Base-by-base conservation (phyloP, 345 rosid species). In the Rhodomyrtus tomentosa region DNA sequence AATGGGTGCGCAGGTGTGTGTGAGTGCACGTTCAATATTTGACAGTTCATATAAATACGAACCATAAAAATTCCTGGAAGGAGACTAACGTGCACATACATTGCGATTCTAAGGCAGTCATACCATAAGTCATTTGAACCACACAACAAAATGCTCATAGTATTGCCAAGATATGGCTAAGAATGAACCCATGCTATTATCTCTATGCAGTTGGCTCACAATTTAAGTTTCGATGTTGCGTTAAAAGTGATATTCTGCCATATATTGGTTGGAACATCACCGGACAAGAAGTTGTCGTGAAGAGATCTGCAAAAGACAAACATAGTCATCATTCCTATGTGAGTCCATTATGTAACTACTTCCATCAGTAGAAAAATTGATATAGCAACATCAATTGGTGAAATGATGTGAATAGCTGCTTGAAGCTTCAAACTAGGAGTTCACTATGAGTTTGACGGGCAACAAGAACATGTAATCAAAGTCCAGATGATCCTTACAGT, bases 241-340 rank as follows among this genome's bases (percentile, higher is more conserved):
- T 89, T 90, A 83, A 91, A 87, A 55, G 52, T 89, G 89, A 87
- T 92, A 88, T 82, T 91, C 88, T 93, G 93, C 98, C 98, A 97
- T 86, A 97, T 85, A 82, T 88, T 86, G 55, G 96, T 92, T 12
- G 94, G 86, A 84, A 97, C 59, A 68, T 95, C 91, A 74, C 99
- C 98, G 82, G 40, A 90, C 88, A 97, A 87, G 83, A 83, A 87
- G 88, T 97, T 97, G 88, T 94, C 90, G 82, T 95, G 94, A 80
- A 97, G 87, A 25, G 91, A 92, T 93, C 99, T 97, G 98, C 86
- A 85, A 92, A 56, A 81, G 72, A 80, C 81, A 84, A 83, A 84
- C n/a, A 82, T 82, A 40, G 24, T 22, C 9, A 25, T 72, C 36
- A 62, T 49, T 84, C 74, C 72, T n/a, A 48, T 11, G 8, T 45